Conservation (phyloP, 2,329 filamentous ascomycete genomes). For the Aspergillus sergii region DNA sequence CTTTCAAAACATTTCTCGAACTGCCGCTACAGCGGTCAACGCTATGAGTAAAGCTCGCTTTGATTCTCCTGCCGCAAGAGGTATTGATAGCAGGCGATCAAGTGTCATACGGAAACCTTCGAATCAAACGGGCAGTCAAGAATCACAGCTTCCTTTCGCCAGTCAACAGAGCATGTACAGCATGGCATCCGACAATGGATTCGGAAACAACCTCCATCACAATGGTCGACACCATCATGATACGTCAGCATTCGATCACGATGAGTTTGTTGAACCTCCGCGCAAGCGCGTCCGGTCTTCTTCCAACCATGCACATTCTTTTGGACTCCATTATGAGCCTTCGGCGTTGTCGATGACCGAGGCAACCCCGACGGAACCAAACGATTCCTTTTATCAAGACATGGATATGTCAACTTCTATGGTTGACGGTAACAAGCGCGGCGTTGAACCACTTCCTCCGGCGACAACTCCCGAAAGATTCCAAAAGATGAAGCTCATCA, state of each 20-base stretch:
- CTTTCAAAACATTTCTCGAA: constrained; percentile 95
- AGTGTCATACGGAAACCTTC: constrained; percentile 72
- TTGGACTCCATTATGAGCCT: constrained; percentile 36
- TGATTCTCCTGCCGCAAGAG: constrained; percentile 77
- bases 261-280: constrained; percentile 72
- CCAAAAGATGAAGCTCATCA: constrained; percentile 77
- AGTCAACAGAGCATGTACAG: constrained; percentile 79
- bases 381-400: constrained; percentile 51
- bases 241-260: constrained; percentile 51
- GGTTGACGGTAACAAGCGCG: constrained; percentile 36
- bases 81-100: constrained; percentile 65
- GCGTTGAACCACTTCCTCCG: constrained; percentile 50
- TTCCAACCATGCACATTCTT: constrained; percentile 52
- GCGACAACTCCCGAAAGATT: constrained; percentile 67
- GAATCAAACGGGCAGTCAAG: constrained; percentile 62
- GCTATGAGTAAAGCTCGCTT: constrained; percentile 96
- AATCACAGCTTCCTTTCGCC: constrained; percentile 67
- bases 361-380: constrained; percentile 49
- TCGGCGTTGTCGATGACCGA: constrained; percentile 42
- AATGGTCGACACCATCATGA: constrained; percentile 33
- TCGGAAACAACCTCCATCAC: constrained; percentile 65
- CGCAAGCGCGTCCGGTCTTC: constrained; percentile 70
- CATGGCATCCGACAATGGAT: constrained; percentile 73
- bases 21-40: constrained; percentile 88
- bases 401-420: constrained; percentile 33